Base-by-base conservation (phyloP, 2,329 filamentous ascomycete species). In the Stachybotrys elegans region DNA sequence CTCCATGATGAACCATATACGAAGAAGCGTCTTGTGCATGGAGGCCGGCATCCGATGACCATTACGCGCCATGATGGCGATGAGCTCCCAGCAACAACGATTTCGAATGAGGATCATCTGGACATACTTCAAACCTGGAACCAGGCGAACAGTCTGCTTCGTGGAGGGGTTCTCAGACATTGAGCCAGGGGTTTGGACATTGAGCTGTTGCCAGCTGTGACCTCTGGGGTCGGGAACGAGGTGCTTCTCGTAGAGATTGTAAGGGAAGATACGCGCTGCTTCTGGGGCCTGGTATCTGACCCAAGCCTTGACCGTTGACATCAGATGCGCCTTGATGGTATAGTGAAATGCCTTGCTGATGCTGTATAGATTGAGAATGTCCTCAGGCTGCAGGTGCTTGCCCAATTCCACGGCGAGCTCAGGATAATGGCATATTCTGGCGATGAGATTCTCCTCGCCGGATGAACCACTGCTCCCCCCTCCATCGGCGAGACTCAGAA, bases 1-100 rank as follows among this genome's bases (percentile, higher is more conserved):
- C 55, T 90, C 86, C 69, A 89, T 80, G 25, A 87, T 57, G 42
- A 86, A 73, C 88, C 88, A 93, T 16, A 88, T 68, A 56, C 86
- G 86, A 54, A 79, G 71, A 37, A 86, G 63, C 2, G 72, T 70
- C 11, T 55, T 41, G 40, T 67, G 58, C 50, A 75, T 76, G 21
- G 61, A 59, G 1, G 49, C 40, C 1, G 83, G 83, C 42, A 81
- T 63, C 9, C 74, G 71, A 45, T 82, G 74, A 2, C 82, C 83
- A 35, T 73, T 65, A 13, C 74, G 67, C 0, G 76, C 76, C 51
- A 90, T 68, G 12, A 73, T 66, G 13, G 74, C 73, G n/a, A 86
- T 59, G 50, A 89, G 86, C 51, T 86, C 78, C 21, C 73, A 66
- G 47, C 78, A 72, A 27, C 72, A 71, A 31, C 69, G 66, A 50